Evolutionary conservation across 2,329 filamentous ascomycete species (phyloP).

Genomic region (Penicillium sp.): DNA sequence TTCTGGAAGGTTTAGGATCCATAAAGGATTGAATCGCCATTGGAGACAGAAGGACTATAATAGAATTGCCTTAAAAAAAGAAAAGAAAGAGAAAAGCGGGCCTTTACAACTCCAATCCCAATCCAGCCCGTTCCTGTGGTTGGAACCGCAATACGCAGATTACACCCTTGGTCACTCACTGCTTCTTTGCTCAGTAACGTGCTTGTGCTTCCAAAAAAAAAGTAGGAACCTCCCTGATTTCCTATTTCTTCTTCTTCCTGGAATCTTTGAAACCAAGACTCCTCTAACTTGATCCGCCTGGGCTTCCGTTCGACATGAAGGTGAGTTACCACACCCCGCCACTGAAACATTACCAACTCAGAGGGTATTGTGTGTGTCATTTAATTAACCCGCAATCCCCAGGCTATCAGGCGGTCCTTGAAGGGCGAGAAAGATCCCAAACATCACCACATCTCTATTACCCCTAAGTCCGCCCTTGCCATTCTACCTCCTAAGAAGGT

Average conservation of each 20-base stretch:
- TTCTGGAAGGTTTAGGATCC: constrained; percentile 3
- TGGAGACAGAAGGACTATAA: not conserved
- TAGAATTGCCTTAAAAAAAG: not conserved
- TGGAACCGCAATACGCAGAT: constrained; percentile 21
- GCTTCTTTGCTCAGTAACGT: not conserved
- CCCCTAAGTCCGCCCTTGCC: constrained; percentile 80
- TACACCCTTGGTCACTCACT: constrained; percentile 4
- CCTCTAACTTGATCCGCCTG: not conserved
- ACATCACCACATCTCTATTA: constrained; percentile 68
- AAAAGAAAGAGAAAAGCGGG: constrained; percentile 6
- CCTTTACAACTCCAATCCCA: constrained; percentile 4
- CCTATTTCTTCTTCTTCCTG: constrained; percentile 7
- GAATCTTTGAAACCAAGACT: not conserved
- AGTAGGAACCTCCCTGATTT: not conserved
- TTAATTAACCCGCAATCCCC: constrained; percentile 13
- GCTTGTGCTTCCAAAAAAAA: not conserved
- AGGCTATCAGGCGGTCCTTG: constrained; percentile 84
- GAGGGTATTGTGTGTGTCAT: constrained; percentile 6
- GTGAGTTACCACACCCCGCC: constrained; percentile 10
- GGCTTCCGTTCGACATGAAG: constrained; percentile 22
- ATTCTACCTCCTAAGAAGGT: constrained; percentile 95
- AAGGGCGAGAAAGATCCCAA: constrained; percentile 80
- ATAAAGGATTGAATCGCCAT: not conserved
- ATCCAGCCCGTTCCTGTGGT: constrained; percentile 15
- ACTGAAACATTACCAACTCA: not conserved